Base-by-base conservation (phyloP, 2,329 filamentous ascomycete genomes). In the Penicillium sclerotiorum region DNA sequence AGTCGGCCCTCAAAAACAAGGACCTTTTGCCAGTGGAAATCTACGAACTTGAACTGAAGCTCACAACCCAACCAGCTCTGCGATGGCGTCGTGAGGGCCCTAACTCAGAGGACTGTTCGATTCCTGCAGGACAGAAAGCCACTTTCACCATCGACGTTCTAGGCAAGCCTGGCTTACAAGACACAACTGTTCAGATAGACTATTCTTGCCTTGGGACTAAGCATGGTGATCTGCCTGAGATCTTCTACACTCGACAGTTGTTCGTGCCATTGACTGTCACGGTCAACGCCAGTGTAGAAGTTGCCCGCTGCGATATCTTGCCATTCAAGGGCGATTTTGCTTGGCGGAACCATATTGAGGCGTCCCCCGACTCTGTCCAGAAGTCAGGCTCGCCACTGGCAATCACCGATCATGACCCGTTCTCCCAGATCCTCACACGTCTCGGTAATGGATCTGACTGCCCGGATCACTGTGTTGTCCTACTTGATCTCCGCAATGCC, bases 281-380 rank as follows among this genome's bases (percentile, higher is more conserved):
- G 5, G 93, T 97, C 40, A 96, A 96, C 65, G 89, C 91, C 3
- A 94, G 90, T 63, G 80, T 96, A 21, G 90, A 96, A 63, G 77
- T 96, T 8, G 80, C 86, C 27, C 82, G 90, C 30, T 85, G 92
- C 57, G 92, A 96, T 63, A 79, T 95, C 15, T 71, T 94, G 27
- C 86, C 90, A 1, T 80, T 95, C 9, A 83, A 84, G 40, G 81
- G 83, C 9, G 77, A 82, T 41, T 83, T 94, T 45, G 86, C 87
- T 1, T 90, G 88, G 84, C 69, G 69, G 47, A 75, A 75, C 45
- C 62, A 60, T 21, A 54, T 57, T n/a, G 53, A 57, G 22, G 40
- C 50, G 17, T 47, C 50, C 6, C 25, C 42, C 5, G 49, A 56
- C 5, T 36, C 43, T 13, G 32, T 45, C 5, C 21, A 56, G 30